Evolutionary conservation across 2,329 filamentous ascomycete genomes (phyloP).

Genomic region (Monosporascus sp.): DNA sequence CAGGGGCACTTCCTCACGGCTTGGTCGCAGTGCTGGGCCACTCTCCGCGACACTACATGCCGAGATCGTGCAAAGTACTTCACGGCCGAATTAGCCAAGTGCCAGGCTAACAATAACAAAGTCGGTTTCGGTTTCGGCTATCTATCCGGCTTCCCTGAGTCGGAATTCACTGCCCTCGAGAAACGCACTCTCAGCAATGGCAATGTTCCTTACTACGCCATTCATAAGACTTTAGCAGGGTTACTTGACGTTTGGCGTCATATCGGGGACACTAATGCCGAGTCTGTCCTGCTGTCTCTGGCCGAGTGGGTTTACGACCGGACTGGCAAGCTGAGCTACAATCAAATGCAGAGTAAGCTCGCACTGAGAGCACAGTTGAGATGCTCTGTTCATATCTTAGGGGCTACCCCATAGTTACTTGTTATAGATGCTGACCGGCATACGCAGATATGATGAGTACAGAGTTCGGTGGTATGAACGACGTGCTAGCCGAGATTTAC

Average conservation of each 20-base stretch:
- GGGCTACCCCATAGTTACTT: no score
- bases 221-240: constrained; percentile 50
- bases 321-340: constrained; percentile 36
- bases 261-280: constrained; percentile 37
- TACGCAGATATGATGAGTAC: constrained; percentile 33
- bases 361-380: neutral
- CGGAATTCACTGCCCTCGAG: constrained; percentile 42
- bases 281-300: constrained; percentile 37
- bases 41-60: constrained; percentile 37
- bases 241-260: constrained; percentile 45
- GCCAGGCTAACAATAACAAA: constrained; percentile 43
- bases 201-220: constrained; percentile 49
- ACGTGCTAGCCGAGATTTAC: constrained; percentile 43
- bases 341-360: constrained; percentile 38
- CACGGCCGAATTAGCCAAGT: constrained; percentile 43
- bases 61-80: constrained; percentile 41
- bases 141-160: constrained; percentile 47
- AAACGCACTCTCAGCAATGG: constrained; percentile 38
- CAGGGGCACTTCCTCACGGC: constrained; percentile 48
- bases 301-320: constrained; percentile 45
- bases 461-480: constrained; percentile 51
- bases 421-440: neutral
- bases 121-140: constrained; percentile 42
- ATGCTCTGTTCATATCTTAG: no score
- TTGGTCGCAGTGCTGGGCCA: constrained; percentile 45